Conservation (phyloP, 2,329 filamentous ascomycete species). For the Botrytis aclada region DNA sequence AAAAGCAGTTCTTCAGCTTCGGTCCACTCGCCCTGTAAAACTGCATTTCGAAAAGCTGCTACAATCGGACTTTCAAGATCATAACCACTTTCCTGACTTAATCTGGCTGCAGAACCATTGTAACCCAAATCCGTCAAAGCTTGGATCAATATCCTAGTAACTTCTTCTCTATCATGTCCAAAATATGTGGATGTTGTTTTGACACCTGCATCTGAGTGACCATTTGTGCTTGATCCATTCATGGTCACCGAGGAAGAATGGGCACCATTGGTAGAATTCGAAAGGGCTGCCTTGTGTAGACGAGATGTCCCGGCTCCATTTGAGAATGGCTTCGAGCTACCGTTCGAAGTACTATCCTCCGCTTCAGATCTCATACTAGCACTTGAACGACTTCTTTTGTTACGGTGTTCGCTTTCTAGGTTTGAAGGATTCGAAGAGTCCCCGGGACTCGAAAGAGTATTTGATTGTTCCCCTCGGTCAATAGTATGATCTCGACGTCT, state of each 20-base stretch:
- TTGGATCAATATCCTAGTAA: constrained; percentile 89
- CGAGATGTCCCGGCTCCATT: constrained; percentile 52
- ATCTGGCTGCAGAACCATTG: constrained; percentile 65
- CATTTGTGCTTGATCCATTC: constrained; percentile 50
- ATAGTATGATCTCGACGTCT: constrained; percentile 48
- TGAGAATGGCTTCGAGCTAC: constrained; percentile 49
- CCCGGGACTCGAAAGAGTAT: constrained; percentile 33
- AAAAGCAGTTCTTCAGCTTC: constrained; percentile 81
- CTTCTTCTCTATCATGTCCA: constrained; percentile 87
- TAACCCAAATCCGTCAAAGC: constrained; percentile 88
- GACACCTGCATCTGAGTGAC: constrained; percentile 25
- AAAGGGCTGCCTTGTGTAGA: constrained; percentile 44
- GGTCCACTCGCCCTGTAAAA: constrained; percentile 76
- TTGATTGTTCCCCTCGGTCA: constrained; percentile 41
- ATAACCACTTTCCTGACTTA: constrained; percentile 80
- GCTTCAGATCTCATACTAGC: constrained; percentile 62
- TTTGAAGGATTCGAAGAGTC: constrained; percentile 24
- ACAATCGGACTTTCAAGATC: constrained; percentile 84
- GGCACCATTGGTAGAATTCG: constrained; percentile 47
- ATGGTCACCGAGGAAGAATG: constrained; percentile 46
- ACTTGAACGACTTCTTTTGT: constrained; percentile 57
- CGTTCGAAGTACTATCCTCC: constrained; percentile 53
- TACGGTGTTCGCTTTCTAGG: constrained; percentile 39
- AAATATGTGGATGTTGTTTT: constrained; percentile 54
- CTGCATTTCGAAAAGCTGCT: constrained; percentile 76